Evolutionary conservation across 441 rosid genomes (phyloP).

Genomic region (Pelargonium citronellum): DNA sequence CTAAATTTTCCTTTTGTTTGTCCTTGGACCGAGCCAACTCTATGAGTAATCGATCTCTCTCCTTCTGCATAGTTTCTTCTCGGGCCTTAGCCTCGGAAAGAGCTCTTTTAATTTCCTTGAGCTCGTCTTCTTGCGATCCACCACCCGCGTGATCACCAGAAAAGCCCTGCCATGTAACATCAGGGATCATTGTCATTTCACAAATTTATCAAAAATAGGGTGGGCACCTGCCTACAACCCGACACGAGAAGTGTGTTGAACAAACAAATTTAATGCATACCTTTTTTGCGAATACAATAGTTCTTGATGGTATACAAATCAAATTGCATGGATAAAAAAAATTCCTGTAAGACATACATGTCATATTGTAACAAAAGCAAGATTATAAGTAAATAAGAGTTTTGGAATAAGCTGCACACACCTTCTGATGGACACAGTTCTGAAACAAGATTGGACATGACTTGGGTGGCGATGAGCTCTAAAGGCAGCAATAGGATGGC

Average conservation of each 20-base stretch:
- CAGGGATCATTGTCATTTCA: neutral
- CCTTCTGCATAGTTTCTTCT: constrained; percentile 32
- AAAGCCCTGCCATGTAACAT: constrained; percentile 28
- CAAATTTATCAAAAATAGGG: too few species aligned
- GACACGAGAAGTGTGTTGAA: neutral
- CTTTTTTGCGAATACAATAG: constrained; percentile 23
- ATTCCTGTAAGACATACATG: constrained; percentile 23
- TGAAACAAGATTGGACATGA: neutral
- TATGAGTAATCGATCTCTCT: constrained; percentile 36
- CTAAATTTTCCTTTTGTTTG: constrained; percentile 35
- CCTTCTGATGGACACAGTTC: constrained; percentile 4
- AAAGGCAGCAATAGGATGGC: neutral
- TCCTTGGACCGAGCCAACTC: constrained; percentile 31
- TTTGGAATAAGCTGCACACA: neutral
- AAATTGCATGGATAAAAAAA: constrained; percentile 16
- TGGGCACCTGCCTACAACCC: too few species aligned
- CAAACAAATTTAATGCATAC: constrained; percentile 21
- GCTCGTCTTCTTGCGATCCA: constrained; percentile 24
- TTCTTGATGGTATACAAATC: constrained; percentile 24
- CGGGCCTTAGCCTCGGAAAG: constrained; percentile 33
- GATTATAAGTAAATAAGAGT: neutral
- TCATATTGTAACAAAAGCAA: neutral
- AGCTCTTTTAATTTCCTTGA: constrained; percentile 29
- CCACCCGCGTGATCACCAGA: constrained; percentile 16
- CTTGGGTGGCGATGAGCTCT: neutral